phyloP scores from a whole-genome alignment of 192 early-diverging fungal genomes.

The Umbelopsis isabellina region DNA sequence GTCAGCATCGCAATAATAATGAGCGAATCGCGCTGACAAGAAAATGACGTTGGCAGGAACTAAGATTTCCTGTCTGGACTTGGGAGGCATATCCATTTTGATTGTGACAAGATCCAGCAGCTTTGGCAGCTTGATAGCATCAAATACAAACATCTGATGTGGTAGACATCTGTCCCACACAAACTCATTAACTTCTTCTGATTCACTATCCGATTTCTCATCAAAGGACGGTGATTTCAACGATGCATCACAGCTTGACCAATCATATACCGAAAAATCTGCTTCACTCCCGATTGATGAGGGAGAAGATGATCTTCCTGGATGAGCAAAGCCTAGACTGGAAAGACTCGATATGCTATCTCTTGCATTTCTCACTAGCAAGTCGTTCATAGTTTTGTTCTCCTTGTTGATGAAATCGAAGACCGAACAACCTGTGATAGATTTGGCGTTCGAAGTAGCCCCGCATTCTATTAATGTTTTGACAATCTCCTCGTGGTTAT shows the following conservation, averaged over 20 bases:
- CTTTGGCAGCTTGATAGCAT: constrained; percentile 64
- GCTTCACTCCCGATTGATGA: constrained; percentile 10
- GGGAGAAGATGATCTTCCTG: constrained; percentile 19
- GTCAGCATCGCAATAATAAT: constrained; percentile 75
- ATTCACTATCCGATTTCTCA: constrained; percentile 12
- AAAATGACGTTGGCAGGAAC: constrained; percentile 89
- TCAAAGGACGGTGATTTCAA: neutral
- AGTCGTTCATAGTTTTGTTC: constrained; percentile 56
- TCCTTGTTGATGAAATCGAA: constrained; percentile 73
- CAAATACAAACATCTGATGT: constrained; percentile 96
- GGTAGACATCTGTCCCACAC: constrained; percentile 81
- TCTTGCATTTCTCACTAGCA: constrained; percentile 41
- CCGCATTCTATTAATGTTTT: constrained; percentile 77
- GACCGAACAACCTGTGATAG: constrained; percentile 74
- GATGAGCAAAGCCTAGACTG: constrained; percentile 16
- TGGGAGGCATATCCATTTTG: constrained; percentile 59
- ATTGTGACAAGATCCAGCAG: constrained; percentile 75
- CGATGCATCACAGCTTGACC: neutral
- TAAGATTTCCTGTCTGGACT: constrained; percentile 61
- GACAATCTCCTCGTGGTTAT: constrained; percentile 77
- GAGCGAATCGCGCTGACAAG: constrained; percentile 85
- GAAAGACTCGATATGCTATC: constrained; percentile 38
- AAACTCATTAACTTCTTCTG: constrained; percentile 46
- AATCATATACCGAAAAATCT: neutral
- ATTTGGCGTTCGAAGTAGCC: constrained; percentile 69